Evolutionary conservation across 1,284 basidiomycete species (phyloP).

Genomic region (Cutaneotrichosporon sp.): DNA sequence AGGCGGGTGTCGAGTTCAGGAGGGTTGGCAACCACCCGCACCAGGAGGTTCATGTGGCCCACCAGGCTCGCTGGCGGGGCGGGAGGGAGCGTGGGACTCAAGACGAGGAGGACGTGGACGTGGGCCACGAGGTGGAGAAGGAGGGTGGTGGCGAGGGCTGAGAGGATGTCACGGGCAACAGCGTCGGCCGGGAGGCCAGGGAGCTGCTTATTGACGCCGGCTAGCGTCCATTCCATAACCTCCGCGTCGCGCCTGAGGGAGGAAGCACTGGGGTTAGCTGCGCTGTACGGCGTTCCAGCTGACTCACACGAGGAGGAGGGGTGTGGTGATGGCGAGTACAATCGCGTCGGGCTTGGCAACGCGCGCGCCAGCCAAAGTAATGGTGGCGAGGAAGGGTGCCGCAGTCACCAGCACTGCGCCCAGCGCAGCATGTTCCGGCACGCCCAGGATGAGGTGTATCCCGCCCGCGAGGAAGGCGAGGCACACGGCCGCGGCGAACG

Average conservation of each 20-base stretch:
- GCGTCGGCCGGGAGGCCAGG: neutral
- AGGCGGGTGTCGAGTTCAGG: constrained; percentile 13
- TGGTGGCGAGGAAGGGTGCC: constrained; percentile 34
- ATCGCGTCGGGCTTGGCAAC: neutral
- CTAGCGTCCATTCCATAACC: neutral
- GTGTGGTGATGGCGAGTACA: neutral
- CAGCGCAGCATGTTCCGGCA: constrained; percentile 32
- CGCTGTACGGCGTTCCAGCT: neutral
- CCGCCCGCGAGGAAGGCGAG: neutral
- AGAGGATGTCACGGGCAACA: neutral
- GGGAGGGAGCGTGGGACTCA: constrained; percentile 15
- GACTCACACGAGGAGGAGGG: constrained; percentile 1
- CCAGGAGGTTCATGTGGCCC: neutral
- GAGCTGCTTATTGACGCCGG: neutral
- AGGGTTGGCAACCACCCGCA: neutral
- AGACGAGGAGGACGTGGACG: constrained; percentile 10
- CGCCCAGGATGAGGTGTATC: constrained; percentile 1
- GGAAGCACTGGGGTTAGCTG: neutral
- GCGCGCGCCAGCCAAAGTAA: constrained; percentile 37
- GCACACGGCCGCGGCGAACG: constrained; percentile 29
- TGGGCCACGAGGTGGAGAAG: constrained; percentile 22
- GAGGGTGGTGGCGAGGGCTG: neutral
- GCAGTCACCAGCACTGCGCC: constrained; percentile 29
- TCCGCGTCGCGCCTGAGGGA: neutral
- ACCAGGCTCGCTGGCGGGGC: constrained; percentile 12